These are phyloP conservation scores for Laetiporus sulphureus DNA, from an alignment of 1,284 basidiomycete species.

Conservation along the genomic window DNA sequence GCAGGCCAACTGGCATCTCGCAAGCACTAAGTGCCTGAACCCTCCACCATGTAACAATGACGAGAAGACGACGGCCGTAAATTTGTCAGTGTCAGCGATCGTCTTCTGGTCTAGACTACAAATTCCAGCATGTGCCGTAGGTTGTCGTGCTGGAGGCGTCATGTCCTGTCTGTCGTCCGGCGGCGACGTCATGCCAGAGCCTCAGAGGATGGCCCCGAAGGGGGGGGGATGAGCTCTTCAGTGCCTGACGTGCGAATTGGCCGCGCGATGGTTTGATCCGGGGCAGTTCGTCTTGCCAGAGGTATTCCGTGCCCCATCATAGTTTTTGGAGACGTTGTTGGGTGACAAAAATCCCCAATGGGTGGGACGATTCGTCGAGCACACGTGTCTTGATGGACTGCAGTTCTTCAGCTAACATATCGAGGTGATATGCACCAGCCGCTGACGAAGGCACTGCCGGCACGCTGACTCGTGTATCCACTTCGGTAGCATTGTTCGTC, in stretches of 20 bases:
- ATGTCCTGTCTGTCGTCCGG: too few relatives aligned
- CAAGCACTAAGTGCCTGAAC: too few relatives aligned
- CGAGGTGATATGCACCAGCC: conserved; percentile 1
- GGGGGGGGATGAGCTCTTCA: conserved; percentile 46
- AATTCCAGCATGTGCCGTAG: too few relatives aligned
- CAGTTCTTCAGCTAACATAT: conserved; percentile 4
- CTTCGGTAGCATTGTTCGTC: conserved; percentile 14
- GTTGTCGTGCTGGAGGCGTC: too few relatives aligned
- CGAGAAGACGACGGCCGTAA: too few relatives aligned
- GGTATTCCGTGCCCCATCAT: conserved; percentile 86
- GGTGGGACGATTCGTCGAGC: conserved; percentile 10
- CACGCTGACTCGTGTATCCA: neutral
- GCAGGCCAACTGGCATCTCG: too few relatives aligned
- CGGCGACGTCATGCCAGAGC: too few relatives aligned
- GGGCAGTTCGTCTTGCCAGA: conserved; percentile 82
- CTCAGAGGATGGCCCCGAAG: conserved; percentile 53
- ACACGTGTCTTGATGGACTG: conserved; percentile 11
- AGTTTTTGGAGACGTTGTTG: conserved; percentile 71
- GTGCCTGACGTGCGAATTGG: conserved; percentile 55
- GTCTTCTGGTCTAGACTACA: too few relatives aligned
- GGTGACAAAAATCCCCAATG: conserved; percentile 23
- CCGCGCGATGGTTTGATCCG: conserved; percentile 65
- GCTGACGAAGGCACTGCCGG: too few relatives aligned
- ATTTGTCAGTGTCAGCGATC: too few relatives aligned
- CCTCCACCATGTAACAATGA: too few relatives aligned